phyloP scores from a whole-genome alignment of 371 early-diverging fungal species.

The Syncephalis plumigaleata region DNA sequence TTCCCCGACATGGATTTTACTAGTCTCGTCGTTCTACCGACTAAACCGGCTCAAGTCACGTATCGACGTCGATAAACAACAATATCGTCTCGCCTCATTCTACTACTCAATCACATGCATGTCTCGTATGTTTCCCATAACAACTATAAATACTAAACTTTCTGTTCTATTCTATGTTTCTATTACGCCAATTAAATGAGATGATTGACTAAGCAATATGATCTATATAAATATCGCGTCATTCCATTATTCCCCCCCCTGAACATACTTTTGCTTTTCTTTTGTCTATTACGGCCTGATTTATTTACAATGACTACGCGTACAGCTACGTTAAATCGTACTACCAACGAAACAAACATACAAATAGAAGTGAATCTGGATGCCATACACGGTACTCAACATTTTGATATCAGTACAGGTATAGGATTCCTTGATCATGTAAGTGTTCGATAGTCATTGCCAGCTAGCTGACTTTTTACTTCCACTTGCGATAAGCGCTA shows the following conservation, averaged over 20 bases:
- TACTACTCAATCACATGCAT: too few relatives aligned
- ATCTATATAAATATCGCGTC: too few relatives aligned
- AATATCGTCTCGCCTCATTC: too few relatives aligned
- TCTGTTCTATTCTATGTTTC: too few relatives aligned
- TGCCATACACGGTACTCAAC: slow-evolving; percentile 24
- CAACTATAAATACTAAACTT: too few relatives aligned
- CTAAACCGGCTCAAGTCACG: slow-evolving; percentile 1
- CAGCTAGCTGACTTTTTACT: background rate
- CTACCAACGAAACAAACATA: slow-evolving; percentile 90
- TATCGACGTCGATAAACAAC: background rate
- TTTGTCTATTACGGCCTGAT: too few relatives aligned
- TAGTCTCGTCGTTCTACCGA: slow-evolving; percentile 54
- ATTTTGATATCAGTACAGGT: slow-evolving; percentile 69
- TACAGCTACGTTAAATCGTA: slow-evolving; percentile 22
- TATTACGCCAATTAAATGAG: too few relatives aligned
- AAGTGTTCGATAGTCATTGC: slow-evolving; percentile 5
- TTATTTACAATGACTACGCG: background rate
- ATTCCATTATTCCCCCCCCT: too few relatives aligned
- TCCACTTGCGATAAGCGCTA: background rate
- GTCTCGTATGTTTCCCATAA: too few relatives aligned
- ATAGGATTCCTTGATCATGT: slow-evolving; percentile 96
- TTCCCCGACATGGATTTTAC: slow-evolving; percentile 80
- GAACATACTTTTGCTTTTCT: too few relatives aligned
- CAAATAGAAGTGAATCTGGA: slow-evolving; percentile 43
- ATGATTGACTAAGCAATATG: too few relatives aligned